Evolutionary conservation across 1,284 basidiomycete species (phyloP), one percentile per base, ranked within the genome.

Genomic region (Ceratorhiza oryzae-sativae): DNA sequence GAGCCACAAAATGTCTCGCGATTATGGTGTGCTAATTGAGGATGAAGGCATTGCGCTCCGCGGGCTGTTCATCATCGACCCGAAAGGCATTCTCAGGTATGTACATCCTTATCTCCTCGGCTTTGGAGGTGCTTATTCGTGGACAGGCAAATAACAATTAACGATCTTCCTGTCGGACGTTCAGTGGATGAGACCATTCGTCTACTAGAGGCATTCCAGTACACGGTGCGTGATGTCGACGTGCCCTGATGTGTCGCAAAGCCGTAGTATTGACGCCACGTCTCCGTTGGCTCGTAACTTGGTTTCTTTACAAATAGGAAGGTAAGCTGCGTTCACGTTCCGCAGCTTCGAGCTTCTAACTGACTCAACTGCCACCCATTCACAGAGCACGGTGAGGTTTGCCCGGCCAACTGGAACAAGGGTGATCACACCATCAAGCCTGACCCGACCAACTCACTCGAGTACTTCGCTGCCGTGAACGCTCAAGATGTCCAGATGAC

Each of bases 191-290:
- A 96, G 84, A 94, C 93, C 6, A 79, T 95, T 75, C 90, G 94
- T 74, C 87, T 96, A 72, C 83, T 96, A 82, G 90, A 95, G 82
- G 94, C 94, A 13, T 95, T 96, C 90, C 93, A 95, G 79, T 93
- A 90, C 80, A 90, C 89, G 39, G 91, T 92, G 78, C 49, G 89
- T 79, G 68, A 55, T 55, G 25, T 20, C 12, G 25, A 48, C 20
- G n/a, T 23, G 27, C 32, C 39, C 23, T 25, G 63, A 67, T 55
- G 13, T 10, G 2, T 18, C 27, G 34, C 9, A 15, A 55, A 36
- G 9, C 20, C 34, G 15, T 23, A 42, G n/a, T 51, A 32, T 12
- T 55, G 46, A 55, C 63, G 48, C 36, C 63, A 51, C 63, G 30
- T 53, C 34, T 42, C 45, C 67, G 55, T 60, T n/a, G 32, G 58